A percentile compares a stretch with the other conserved stretches of the same genome.
Evolutionary conservation across 345 rosid genomes (phyloP).

Genomic region (Acer saccharum): DNA sequence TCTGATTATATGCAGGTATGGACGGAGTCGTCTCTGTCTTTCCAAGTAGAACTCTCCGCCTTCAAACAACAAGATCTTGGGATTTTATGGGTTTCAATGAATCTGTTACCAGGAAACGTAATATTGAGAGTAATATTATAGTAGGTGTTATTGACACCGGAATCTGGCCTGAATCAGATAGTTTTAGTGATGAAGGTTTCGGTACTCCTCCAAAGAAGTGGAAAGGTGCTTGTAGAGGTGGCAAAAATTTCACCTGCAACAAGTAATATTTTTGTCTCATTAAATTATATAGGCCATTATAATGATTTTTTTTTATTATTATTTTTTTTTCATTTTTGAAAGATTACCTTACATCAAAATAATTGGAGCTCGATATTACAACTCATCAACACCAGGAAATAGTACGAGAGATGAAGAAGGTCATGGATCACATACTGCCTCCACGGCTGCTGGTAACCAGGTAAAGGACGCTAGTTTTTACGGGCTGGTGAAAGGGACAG

Average conservation of each 20-base stretch:
- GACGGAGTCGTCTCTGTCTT: slow-evolving; percentile 40
- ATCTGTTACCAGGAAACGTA: neutral
- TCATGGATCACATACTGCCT: slow-evolving; percentile 72
- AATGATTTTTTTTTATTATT: neutral
- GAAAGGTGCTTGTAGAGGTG: slow-evolving; percentile 48
- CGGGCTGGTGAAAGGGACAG: slow-evolving; percentile 52
- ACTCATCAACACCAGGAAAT: neutral
- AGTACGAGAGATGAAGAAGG: slow-evolving; percentile 30
- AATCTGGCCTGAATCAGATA: slow-evolving; percentile 49
- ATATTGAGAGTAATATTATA: slow-evolving; percentile 30
- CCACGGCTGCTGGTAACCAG: slow-evolving; percentile 62
- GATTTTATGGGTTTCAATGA: slow-evolving; percentile 41
- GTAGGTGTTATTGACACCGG: slow-evolving; percentile 47
- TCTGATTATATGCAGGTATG: slow-evolving; percentile 18
- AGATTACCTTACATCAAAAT: slow-evolving; percentile 33
- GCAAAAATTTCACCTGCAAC: slow-evolving; percentile 52
- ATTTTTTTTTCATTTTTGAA: neutral
- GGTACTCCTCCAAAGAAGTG: slow-evolving; percentile 53
- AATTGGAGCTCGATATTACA: slow-evolving; percentile 44
- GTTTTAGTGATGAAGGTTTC: slow-evolving; percentile 48
- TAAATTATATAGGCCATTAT: neutral
- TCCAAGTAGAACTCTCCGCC: slow-evolving; percentile 27
- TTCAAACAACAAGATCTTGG: slow-evolving; percentile 55
- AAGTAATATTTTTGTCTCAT: slow-evolving; percentile 32
- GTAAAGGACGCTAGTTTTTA: slow-evolving; percentile 39